Evolutionary conservation across 805 yeast species (phyloP).

Genomic region (Candida alai): DNA sequence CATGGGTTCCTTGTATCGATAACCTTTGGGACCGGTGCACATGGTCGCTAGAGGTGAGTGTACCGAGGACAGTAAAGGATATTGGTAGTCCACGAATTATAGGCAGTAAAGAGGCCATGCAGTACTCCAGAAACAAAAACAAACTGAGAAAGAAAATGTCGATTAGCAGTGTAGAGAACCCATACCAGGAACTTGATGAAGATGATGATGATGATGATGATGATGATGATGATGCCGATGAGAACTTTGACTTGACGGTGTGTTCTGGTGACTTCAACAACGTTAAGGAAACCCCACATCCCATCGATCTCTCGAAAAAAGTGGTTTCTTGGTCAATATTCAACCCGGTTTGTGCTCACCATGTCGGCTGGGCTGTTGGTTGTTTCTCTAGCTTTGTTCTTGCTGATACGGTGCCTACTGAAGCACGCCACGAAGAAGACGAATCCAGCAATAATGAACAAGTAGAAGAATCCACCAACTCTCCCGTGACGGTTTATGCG

Average conservation of each 20-base stretch:
- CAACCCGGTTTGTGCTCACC: slow-evolving; percentile 90
- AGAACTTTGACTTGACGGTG: slow-evolving; percentile 51
- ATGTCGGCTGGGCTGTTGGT: slow-evolving; percentile 92
- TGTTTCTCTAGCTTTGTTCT: slow-evolving; percentile 68
- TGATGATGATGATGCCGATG: slow-evolving; percentile 44
- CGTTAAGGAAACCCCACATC: slow-evolving; percentile 69
- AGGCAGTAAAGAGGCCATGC: slow-evolving; percentile 27
- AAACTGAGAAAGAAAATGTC: slow-evolving; percentile 5
- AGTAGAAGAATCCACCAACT: slow-evolving; percentile 27
- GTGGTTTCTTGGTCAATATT: slow-evolving; percentile 67
- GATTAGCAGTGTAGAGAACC: no score
- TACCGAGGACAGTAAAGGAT: slow-evolving; percentile 76
- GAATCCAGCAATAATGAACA: slow-evolving; percentile 19
- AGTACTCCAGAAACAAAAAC: slow-evolving; percentile 11
- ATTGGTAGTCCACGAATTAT: slow-evolving; percentile 49
- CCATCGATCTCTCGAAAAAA: slow-evolving; percentile 70
- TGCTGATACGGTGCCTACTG: slow-evolving; percentile 33
- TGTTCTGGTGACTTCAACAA: slow-evolving; percentile 69
- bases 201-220: slow-evolving; percentile 39
- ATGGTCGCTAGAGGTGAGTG: slow-evolving; percentile 86
- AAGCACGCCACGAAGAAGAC: slow-evolving; percentile 31
- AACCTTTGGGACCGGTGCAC: slow-evolving; percentile 83
- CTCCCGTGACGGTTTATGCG: slow-evolving; percentile 54
- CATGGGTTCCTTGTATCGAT: slow-evolving; percentile 98
- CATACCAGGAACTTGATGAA: slow-evolving; percentile 21